phyloP scores from a whole-genome alignment of 2,329 filamentous ascomycete genomes.

The Xylaria sp. region DNA sequence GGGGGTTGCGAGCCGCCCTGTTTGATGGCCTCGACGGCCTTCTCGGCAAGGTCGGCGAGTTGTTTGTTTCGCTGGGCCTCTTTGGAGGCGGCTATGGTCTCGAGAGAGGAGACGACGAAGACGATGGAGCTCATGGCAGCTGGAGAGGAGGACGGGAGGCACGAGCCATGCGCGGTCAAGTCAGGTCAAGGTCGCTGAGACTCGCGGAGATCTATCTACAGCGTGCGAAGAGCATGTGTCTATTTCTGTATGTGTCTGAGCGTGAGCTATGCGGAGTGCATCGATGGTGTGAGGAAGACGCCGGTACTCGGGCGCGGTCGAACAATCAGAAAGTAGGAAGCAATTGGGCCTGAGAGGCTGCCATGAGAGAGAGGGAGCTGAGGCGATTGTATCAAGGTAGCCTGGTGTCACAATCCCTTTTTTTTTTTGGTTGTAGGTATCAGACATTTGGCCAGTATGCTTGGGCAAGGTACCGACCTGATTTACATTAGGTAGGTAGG shows the following conservation, averaged over 20 bases:
- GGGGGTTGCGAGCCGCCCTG: constrained; percentile 80
- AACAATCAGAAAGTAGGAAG: neutral
- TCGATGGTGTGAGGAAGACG: neutral
- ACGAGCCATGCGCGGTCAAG: constrained; percentile 44
- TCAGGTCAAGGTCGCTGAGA: constrained; percentile 31
- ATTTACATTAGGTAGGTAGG: constrained; percentile 4
- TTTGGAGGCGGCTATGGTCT: constrained; percentile 90
- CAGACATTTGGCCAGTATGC: neutral
- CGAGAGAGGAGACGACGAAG: constrained; percentile 92
- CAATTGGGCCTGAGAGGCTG: neutral
- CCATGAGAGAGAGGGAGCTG: neutral
- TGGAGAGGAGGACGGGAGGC: constrained; percentile 43
- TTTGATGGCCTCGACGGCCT: constrained; percentile 86
- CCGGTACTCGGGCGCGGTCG: neutral
- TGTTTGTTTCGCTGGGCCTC: constrained; percentile 89
- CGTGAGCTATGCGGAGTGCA: constrained; percentile 5
- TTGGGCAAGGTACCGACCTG: too few species aligned
- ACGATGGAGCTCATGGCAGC: constrained; percentile 90
- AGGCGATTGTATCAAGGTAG: constrained; percentile 3
- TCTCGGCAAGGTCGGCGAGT: constrained; percentile 81
- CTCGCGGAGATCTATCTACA: constrained; percentile 15
- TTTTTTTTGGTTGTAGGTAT: constrained; percentile 12
- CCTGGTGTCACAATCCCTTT: constrained; percentile 22
- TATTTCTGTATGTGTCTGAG: neutral
- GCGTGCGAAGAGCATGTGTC: constrained; percentile 18